Percentiles rank a stretch among this genome's conserved stretches.
Evolutionary conservation across 257 asterid species (phyloP).

Genomic region (Anisodus tanguticus): DNA sequence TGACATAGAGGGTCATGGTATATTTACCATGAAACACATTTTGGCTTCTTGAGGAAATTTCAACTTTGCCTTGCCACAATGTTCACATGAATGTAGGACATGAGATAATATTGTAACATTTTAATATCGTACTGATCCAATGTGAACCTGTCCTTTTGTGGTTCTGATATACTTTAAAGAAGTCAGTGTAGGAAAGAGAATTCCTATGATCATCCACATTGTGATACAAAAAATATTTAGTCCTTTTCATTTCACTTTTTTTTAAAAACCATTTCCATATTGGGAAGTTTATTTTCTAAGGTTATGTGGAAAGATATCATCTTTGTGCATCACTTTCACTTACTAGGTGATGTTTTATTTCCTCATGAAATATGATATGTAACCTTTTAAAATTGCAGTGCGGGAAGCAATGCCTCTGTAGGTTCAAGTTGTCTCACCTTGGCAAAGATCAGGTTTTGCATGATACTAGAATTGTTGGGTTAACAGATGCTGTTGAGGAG

Average conservation of each 20-base stretch:
- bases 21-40: neutral
- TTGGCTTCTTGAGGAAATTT: slow-evolving; percentile 11
- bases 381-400: slow-evolving; percentile 56
- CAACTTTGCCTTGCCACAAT: neutral
- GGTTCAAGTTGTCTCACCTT: slow-evolving; percentile 63
- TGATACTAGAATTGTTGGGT: slow-evolving; percentile 64
- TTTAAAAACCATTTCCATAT: neutral
- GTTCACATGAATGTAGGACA: neutral
- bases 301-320: slow-evolving; percentile 9
- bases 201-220: neutral
- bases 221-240: neutral
- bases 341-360: slow-evolving; percentile 2
- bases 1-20: neutral
- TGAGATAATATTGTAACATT: neutral
- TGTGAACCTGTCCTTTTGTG: neutral
- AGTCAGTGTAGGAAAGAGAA: neutral
- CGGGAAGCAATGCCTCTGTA: slow-evolving; percentile 89
- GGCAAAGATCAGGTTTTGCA: slow-evolving; percentile 41
- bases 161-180: neutral
- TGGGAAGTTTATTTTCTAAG: neutral
- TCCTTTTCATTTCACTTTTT: neutral
- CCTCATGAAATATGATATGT: slow-evolving; percentile 4
- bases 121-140: neutral
- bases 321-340: neutral
- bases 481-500: slow-evolving; percentile 89